Base-by-base conservation (phyloP, 177 flowering plant species). In the Vitis hybrid region DNA sequence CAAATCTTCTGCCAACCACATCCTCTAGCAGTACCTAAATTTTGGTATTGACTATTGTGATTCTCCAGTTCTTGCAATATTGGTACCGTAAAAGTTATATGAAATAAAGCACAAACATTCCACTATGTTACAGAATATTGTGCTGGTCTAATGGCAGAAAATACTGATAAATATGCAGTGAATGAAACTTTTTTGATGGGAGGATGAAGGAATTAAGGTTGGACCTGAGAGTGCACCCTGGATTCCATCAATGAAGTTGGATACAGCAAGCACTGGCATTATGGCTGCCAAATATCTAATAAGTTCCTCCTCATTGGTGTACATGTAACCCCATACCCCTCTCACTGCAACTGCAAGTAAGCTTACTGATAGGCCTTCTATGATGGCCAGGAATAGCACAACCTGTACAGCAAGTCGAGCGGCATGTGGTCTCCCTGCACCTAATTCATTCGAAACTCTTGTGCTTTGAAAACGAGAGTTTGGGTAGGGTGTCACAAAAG, bases 371-470 rank as follows among this genome's bases (percentile, higher is more conserved):
- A 75, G 2, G 0, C 81, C 79, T 12, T 68, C 74, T 9, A 54
- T 48, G 12, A 77, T 15, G 3, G 74, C 82, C 64, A 82, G 12
- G 45, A 73, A 19, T 11, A 82, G 2, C 13, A 68, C 81, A 9
- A 79, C 72, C 6, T 48, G 49, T 9, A 58, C 77, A 22, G 81
- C 83, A 5, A 77, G 18, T 1, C 65, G 66, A 34, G 85, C 85
- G 11, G 72, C 70, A 0, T 50, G 52, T 16, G 79, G 74, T 15
- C 55, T 52, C 9, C 79, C 82, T 13, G 82, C 84, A 0, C 83
- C 85, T 22, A 79, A 51, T 54, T 82, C 83, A 57, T 82, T 82
- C 52, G 85, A 75, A 12, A 82, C 81, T 65, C 83, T 52, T 10
- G 82, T 80, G 78, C 83, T 82, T 19, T 18, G 11, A 15, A 5